These are phyloP conservation scores for Phaffia tasmanica DNA, from an alignment of 768 basidiomycete genomes.

Conservation along the genomic window DNA sequence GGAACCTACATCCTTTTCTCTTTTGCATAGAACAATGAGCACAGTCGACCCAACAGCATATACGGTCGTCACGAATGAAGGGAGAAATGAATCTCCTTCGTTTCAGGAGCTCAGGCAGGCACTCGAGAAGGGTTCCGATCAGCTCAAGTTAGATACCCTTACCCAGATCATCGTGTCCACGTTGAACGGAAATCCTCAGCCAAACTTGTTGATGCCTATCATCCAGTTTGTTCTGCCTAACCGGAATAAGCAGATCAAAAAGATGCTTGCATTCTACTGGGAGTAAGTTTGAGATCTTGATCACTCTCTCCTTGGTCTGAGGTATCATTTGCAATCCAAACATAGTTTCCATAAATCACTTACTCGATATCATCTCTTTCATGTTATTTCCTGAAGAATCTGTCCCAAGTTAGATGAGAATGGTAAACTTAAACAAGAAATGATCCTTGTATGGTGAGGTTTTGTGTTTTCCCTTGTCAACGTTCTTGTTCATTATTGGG, in stretches of 20 bases:
- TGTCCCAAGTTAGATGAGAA: constrained; percentile 95
- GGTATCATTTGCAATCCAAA: background rate
- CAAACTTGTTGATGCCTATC: constrained; percentile 89
- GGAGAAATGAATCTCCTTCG: constrained; percentile 36
- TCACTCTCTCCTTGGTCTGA: background rate
- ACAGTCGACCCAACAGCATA: constrained; percentile 20
- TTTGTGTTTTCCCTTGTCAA: background rate
- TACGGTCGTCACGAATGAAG: constrained; percentile 22
- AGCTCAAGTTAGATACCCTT: constrained; percentile 92
- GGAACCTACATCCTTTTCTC: background rate
- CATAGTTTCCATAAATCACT: no score
- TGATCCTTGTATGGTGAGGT: constrained; percentile 94
- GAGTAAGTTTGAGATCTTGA: constrained; percentile 32
- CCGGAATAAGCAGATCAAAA: constrained; percentile 92
- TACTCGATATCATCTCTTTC: background rate
- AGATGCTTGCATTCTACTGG: constrained; percentile 52
- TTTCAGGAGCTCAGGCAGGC: constrained; percentile 66
- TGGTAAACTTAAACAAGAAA: constrained; percentile 97
- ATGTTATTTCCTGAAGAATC: constrained; percentile 45
- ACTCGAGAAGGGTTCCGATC: constrained; percentile 90
- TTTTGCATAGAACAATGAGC: constrained; percentile 16
- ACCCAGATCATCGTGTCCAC: constrained; percentile 85
- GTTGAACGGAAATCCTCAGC: constrained; percentile 87
- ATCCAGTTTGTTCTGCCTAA: constrained; percentile 97
- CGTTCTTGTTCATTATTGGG: no score